A percentile compares a stretch with the other conserved stretches of the same genome.
These are phyloP conservation scores for Neofusicoccum cordaticola DNA, from an alignment of 2,329 filamentous ascomycete species.

Conservation along the genomic window DNA sequence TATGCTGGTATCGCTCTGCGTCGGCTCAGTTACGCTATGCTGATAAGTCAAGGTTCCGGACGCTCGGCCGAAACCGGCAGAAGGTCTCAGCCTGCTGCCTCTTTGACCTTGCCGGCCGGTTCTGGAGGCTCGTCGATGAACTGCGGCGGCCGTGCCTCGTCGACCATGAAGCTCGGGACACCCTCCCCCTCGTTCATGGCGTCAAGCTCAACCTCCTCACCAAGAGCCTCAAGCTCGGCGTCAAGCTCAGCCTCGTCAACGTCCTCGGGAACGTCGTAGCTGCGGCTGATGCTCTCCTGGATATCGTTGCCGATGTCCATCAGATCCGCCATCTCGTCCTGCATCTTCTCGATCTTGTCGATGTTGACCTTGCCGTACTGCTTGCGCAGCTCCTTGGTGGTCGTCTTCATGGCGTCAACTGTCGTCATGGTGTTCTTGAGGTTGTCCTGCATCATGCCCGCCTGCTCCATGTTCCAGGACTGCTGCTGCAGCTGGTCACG, in stretches of 20 bases:
- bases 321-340: conserved; percentile 98
- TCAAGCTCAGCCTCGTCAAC: conserved; percentile 96
- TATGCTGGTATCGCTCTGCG: conserved; percentile 1
- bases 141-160: conserved; percentile 75
- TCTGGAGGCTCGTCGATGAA: conserved; percentile 92
- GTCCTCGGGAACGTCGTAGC: conserved; percentile 94
- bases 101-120: conserved; percentile 70
- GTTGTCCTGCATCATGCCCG: conserved; percentile 97
- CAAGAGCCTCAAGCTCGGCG: conserved; percentile 90
- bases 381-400: conserved; percentile 85
- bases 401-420: conserved; percentile 95
- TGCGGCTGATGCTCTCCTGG: conserved; percentile 85
- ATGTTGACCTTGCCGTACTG: conserved; percentile 98
- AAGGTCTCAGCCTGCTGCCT: conserved; percentile 58
- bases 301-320: conserved; percentile 99
- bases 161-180: conserved; percentile 82
- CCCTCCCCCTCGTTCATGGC: conserved; percentile 58
- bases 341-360: conserved; percentile 94
- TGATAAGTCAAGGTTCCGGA: background rate
- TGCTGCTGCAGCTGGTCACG: conserved; percentile 91
- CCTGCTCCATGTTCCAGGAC: conserved; percentile 99
- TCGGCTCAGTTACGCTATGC: background rate
- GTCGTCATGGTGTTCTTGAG: conserved; percentile 98
- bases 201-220: conserved; percentile 90
- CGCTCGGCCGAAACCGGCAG: background rate